Base-by-base conservation (phyloP, 805 yeast genomes). In the Zygosaccharomyces siamensis region DNA sequence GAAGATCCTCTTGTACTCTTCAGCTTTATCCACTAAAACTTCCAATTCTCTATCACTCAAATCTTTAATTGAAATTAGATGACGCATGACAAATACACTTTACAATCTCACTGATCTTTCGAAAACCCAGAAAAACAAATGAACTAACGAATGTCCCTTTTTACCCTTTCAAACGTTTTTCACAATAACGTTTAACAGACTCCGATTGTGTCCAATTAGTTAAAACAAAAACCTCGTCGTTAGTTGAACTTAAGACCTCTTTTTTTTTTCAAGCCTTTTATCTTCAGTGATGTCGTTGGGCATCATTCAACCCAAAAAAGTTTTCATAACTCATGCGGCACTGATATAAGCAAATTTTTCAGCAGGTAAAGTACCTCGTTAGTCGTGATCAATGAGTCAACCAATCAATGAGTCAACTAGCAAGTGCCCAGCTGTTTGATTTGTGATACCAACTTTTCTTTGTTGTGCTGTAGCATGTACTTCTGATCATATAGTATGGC, bases 41-140 rank as follows among this genome's bases (percentile, higher is more conserved):
- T 74, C 66, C 52, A 93, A 81, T 68, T 93, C 99, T 20, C 75
- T 69, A 46, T 83, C 77, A 6, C 86, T 66, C 49, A 93, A 75
- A 60, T 89, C 95, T 21, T 86, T 79, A 59, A 89, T 93, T 24
- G 88, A 85, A 20, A 87, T 77, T 62, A 93, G 74, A 66, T 92
- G 97, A 66, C 95, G 75, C 45, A 66, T 61, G 37, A 46, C 39
- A 10, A 33, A 33, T 8, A 6, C 7, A 33, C 16, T 32, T n/a
- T 32, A n/a, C 11, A 6, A 8, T 6, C 16, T 16, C 20, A 5
- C 21, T 44, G 45, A 11, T 21, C 7, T 7, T 20, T 38, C 12
- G 7, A 12, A 21, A 7, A 23, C 28, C 7, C 28, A 16, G 38
- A 24, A n/a, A 16, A 7, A 14, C 16, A 3, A 14, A 16, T 31